Percentiles rank a stretch among this genome's conserved stretches.
phyloP scores from a whole-genome alignment of 2,329 filamentous ascomycete genomes.

The Massarina eburnea region DNA sequence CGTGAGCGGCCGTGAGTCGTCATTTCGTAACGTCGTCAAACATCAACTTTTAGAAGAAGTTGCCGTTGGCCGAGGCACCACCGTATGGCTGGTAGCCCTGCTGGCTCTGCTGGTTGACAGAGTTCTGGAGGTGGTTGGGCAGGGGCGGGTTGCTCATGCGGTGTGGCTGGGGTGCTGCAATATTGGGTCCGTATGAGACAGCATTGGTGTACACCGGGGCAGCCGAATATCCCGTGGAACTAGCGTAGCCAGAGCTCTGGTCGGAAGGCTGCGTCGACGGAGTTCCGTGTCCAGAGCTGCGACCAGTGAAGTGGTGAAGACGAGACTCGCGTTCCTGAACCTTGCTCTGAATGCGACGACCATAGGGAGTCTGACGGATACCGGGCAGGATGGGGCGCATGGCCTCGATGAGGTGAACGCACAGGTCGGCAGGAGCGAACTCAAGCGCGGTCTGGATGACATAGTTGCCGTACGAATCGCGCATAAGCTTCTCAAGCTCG shows the following conservation, averaged over 20 bases:
- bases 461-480: conserved; percentile 95
- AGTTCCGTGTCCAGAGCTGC: conserved; percentile 30
- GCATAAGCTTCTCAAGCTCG: conserved; percentile 85
- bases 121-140: conserved; percentile 40
- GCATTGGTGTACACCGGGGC: conserved; percentile 39
- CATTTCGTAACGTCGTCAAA: conserved; percentile 52
- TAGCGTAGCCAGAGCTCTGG: conserved; percentile 17
- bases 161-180: conserved; percentile 40
- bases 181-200: conserved; percentile 38
- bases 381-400: conserved; percentile 82
- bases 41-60: conserved; percentile 44
- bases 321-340: conserved; percentile 61
- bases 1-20: conserved; percentile 45
- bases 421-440: conserved; percentile 37
- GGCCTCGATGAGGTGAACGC: conserved; percentile 69
- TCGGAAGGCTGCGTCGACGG: conserved; percentile 33
- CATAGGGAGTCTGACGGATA: conserved; percentile 90
- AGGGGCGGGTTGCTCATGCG: conserved; percentile 42
- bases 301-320: conserved; percentile 34
- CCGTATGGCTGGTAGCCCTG: conserved; percentile 41
- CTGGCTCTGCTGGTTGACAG: conserved; percentile 36
- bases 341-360: conserved; percentile 90
- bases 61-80: conserved; percentile 45
- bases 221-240: conserved; percentile 22
- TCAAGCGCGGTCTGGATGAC: conserved; percentile 85